Percentiles rank a stretch among this genome's conserved stretches.
Evolutionary conservation across 2,329 filamentous ascomycete genomes (phyloP).

Genomic region (Exophiala phaeomuriformis): DNA sequence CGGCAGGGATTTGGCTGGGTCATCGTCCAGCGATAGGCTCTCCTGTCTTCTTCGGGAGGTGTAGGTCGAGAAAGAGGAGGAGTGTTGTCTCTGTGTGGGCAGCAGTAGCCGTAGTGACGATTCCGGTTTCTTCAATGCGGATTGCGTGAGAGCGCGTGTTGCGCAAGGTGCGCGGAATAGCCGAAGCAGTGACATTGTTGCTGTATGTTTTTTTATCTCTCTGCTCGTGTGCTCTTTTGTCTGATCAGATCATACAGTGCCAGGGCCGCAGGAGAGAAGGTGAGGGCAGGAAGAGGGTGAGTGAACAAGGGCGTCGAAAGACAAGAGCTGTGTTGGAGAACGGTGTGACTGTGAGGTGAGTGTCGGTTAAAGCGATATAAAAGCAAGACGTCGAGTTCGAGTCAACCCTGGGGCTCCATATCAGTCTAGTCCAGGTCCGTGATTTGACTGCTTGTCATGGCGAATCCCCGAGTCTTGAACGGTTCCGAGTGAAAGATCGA

Average conservation of each 20-base stretch:
- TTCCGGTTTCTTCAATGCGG: constrained; percentile 7
- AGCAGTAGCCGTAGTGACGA: constrained; percentile 6
- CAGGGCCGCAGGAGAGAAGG: not conserved
- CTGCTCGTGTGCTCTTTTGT: not conserved
- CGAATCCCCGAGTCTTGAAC: too few relatives aligned
- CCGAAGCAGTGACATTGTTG: constrained; percentile 21
- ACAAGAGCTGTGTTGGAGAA: too few relatives aligned
- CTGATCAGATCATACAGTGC: not conserved
- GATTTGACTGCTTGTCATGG: too few relatives aligned
- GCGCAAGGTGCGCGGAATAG: constrained; percentile 21
- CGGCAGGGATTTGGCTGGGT: constrained; percentile 37
- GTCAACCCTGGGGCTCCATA: too few relatives aligned
- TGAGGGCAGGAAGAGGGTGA: not conserved
- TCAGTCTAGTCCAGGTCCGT: too few relatives aligned
- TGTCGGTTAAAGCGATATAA: too few relatives aligned
- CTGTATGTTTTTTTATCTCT: not conserved
- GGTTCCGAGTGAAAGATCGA: too few relatives aligned
- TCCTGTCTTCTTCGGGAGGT: constrained; percentile 17
- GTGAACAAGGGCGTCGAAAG: too few relatives aligned
- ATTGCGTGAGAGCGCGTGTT: constrained; percentile 8
- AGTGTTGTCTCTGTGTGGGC: constrained; percentile 5
- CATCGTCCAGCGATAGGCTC: constrained; percentile 16
- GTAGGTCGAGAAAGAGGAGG: constrained; percentile 17
- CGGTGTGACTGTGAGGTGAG: too few relatives aligned
- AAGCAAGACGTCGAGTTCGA: too few relatives aligned